A percentile compares a stretch with the other conserved stretches of the same genome.
Evolutionary conservation across 2,329 filamentous ascomycete genomes (phyloP).

Genomic region (Blumeria hordei): DNA sequence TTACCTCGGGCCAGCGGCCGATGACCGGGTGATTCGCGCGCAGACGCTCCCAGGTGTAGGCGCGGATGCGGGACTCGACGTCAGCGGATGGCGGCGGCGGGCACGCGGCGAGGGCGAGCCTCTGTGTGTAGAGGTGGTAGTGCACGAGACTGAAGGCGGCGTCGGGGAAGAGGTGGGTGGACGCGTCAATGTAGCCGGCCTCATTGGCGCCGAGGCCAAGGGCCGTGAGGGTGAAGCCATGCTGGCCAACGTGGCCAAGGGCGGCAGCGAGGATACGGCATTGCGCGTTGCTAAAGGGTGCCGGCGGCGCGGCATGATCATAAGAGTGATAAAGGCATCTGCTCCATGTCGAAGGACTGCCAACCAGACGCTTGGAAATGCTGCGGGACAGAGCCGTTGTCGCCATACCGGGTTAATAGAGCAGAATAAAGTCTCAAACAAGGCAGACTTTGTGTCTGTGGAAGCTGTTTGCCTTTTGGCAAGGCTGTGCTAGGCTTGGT

Average conservation of each 20-base stretch:
- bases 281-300: constrained; percentile 44
- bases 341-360: neutral
- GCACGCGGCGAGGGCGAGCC: constrained; percentile 18
- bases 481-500: no score
- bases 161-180: constrained; percentile 55
- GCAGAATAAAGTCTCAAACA: no score
- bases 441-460: no score
- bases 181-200: constrained; percentile 67
- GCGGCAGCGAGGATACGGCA: constrained; percentile 59
- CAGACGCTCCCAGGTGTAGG: constrained; percentile 52
- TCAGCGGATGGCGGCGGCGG: constrained; percentile 14
- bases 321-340: constrained; percentile 36
- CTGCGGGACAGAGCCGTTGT: no score
- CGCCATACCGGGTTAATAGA: no score
- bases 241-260: constrained; percentile 48
- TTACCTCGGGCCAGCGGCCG: constrained; percentile 66
- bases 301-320: constrained; percentile 33
- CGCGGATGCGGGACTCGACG: constrained; percentile 40
- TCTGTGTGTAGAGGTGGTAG: constrained; percentile 48
- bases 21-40: constrained; percentile 50
- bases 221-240: constrained; percentile 58
- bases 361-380: no score
- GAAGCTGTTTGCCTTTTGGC: no score
- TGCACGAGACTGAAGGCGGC: constrained; percentile 62
- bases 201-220: constrained; percentile 61